A percentile compares a stretch with the other conserved stretches of the same genome.
phyloP scores from a whole-genome alignment of 148 eudicot species.

The Amaranthus cruentus region DNA sequence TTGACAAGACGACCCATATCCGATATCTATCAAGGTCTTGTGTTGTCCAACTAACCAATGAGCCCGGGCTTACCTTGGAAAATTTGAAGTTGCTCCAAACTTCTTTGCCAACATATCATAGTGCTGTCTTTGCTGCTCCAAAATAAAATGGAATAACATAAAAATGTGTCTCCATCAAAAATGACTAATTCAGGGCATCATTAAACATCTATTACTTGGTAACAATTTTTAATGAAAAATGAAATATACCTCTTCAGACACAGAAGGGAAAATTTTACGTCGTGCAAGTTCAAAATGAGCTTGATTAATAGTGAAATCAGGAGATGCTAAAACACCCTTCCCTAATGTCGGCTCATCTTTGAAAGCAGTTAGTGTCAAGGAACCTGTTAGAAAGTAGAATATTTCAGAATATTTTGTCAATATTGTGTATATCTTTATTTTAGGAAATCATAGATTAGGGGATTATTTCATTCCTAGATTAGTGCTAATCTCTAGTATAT shows the following conservation, averaged over 20 bases:
- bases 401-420: too few species aligned
- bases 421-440: too few species aligned
- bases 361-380: neutral
- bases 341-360: neutral
- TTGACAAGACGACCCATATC: too few species aligned
- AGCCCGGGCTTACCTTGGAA: too few species aligned
- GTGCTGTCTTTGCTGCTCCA: constrained; percentile 7
- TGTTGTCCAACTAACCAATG: too few species aligned
- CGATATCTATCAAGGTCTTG: too few species aligned
- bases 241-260: constrained; percentile 6
- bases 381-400: too few species aligned
- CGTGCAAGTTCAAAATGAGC: constrained; percentile 1
- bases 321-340: neutral
- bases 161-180: neutral
- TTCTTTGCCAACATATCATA: neutral
- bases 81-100: neutral
- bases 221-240: neutral
- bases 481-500: too few species aligned
- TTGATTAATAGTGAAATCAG: neutral
- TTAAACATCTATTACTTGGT: neutral
- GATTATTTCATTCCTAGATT: too few species aligned
- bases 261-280: neutral
- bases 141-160: neutral
- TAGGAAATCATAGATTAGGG: too few species aligned
- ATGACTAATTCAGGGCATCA: neutral